These are phyloP conservation scores for Neofusicoccum kwambonambiense DNA, from an alignment of 2,329 filamentous ascomycete species.

Conservation along the genomic window DNA sequence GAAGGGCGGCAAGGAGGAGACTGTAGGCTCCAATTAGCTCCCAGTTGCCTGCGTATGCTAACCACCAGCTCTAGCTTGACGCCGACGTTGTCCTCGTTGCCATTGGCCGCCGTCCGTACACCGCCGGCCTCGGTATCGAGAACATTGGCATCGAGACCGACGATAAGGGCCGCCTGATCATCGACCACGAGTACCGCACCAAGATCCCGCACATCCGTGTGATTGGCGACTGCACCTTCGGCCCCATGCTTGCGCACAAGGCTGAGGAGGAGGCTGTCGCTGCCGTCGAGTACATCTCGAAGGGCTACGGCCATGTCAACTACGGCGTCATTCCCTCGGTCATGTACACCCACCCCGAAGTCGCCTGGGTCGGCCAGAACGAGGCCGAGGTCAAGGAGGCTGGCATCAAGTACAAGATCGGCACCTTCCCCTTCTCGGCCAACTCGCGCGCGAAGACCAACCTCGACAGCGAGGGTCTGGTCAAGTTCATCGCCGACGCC, in stretches of 20 bases:
- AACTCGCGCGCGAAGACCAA: constrained; percentile 99
- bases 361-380: constrained; percentile 97
- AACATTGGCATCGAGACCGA: constrained; percentile 90
- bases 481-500: constrained; percentile 95
- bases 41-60: constrained; percentile 12
- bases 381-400: constrained; percentile 92
- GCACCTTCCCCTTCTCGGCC: constrained; percentile 94
- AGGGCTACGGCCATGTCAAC: constrained; percentile 98
- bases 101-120: constrained; percentile 95
- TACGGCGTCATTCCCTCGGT: constrained; percentile 96
- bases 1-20: constrained; percentile 94
- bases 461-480: constrained; percentile 89
- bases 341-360: constrained; percentile 99
- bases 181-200: constrained; percentile 98
- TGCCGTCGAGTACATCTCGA: constrained; percentile 94
- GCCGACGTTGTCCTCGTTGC: constrained; percentile 95
- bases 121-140: constrained; percentile 84
- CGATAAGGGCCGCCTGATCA: constrained; percentile 90
- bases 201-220: constrained; percentile 96
- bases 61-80: constrained; percentile 62
- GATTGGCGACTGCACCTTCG: constrained; percentile 94
- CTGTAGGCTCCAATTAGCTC: constrained; percentile 51
- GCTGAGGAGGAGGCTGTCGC: constrained; percentile 97
- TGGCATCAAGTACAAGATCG: constrained; percentile 87
- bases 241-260: constrained; percentile 99